Evolutionary conservation across 768 basidiomycete genomes (phyloP), one percentile per base, ranked within the genome.

Genomic region (Calocera viscosa): DNA sequence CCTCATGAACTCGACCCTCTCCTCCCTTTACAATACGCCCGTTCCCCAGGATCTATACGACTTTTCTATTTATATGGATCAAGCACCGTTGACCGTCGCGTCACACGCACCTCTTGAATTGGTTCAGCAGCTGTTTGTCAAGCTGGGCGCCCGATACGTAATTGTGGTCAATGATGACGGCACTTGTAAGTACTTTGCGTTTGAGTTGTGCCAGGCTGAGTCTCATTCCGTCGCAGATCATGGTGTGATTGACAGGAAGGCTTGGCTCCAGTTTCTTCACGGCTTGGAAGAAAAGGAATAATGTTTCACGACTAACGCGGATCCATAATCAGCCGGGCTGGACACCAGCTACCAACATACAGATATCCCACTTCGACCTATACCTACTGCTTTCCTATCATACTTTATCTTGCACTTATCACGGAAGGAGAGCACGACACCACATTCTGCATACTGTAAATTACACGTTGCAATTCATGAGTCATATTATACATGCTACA

Each of bases 181-280:
- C 5, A 77, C 85, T 49, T 98, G 12, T 74, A 34, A 64, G 39
- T 30, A 8, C 28, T 22, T 63, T 19, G 19, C 43, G 2, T 26
- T 10, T 7, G 7, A 67, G 41, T 49, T 34, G 17, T 53, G 63
- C 65, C 28, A 63, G 65, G 12, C 67, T 22, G 12, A 34, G n/a
- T 65, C 53, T 60, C 7, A 33, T 22, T 22, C 10, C 5, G 14
- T 64, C 17, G 11, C 72, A 92, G 91, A 94, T 73, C 86, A 89
- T 72, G 96, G 96, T 8, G 81, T 94, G 11, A 89, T 99, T 66
- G 88, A 93, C 75, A 97, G 97, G 81, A 94, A 95, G 77, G 84
- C 83, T 0, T 99, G 94, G 93, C 82, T 98, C 30, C 87, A 83
- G 7, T 95, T 95, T 77, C 78, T 97, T 39, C 84, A 80, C 64